phyloP scores from a whole-genome alignment of 768 basidiomycete genomes.

The Rhizopogon vinicolor region DNA sequence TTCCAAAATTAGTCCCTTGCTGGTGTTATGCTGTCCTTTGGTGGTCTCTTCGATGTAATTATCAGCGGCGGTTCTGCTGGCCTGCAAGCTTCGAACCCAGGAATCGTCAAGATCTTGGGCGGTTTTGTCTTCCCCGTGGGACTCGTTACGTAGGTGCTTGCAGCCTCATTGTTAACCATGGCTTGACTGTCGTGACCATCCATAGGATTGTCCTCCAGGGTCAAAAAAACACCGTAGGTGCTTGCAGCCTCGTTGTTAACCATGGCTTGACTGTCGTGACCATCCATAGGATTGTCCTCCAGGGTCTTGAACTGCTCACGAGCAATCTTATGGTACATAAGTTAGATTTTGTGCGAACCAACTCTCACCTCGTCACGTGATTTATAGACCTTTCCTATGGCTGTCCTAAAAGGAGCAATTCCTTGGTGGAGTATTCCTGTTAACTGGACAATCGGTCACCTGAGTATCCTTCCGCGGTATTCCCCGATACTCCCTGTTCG shows the following conservation, averaged over 20 bases:
- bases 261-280: slow-evolving; percentile 20
- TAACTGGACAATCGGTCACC: slow-evolving; percentile 67
- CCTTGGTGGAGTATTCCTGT: slow-evolving; percentile 67
- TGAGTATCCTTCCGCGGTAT: slow-evolving; percentile 17
- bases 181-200: slow-evolving; percentile 16
- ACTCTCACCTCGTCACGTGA: not conserved
- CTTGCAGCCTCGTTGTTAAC: too few species aligned
- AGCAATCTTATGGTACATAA: slow-evolving; percentile 68
- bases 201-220: slow-evolving; percentile 69
- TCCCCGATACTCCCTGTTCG: not conserved
- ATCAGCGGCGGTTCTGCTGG: slow-evolving; percentile 54
- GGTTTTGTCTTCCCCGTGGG: slow-evolving; percentile 73
- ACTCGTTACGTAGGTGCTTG: too few species aligned
- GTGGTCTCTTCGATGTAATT: slow-evolving; percentile 61
- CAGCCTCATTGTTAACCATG: too few species aligned
- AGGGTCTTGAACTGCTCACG: slow-evolving; percentile 66
- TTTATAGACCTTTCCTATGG: slow-evolving; percentile 67
- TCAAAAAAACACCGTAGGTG: too few species aligned
- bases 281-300: slow-evolving; percentile 58
- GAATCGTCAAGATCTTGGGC: slow-evolving; percentile 61
- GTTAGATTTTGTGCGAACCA: not conserved
- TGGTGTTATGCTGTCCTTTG: slow-evolving; percentile 72
- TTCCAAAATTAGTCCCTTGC: slow-evolving; percentile 49
- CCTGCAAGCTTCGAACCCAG: slow-evolving; percentile 51
- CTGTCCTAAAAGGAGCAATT: slow-evolving; percentile 53